phyloP scores from a whole-genome alignment of 2,329 filamentous ascomycete species.

The Gyromitra esculenta region DNA sequence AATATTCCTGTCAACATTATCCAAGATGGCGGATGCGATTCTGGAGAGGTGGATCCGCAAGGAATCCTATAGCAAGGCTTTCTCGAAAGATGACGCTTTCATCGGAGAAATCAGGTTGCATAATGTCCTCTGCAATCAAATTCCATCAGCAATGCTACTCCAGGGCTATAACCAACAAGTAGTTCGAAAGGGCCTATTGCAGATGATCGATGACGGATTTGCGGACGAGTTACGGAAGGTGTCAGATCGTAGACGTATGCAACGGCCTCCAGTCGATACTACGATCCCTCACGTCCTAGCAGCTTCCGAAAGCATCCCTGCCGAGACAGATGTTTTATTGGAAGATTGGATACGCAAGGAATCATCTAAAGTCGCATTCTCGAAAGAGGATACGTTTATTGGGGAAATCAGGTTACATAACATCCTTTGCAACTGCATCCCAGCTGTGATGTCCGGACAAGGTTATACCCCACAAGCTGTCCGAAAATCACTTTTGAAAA shows the following conservation, averaged over 20 bases:
- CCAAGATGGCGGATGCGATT: neutral
- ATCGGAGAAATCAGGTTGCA: conserved; percentile 31
- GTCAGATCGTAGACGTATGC: neutral
- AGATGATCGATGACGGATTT: conserved; percentile 30
- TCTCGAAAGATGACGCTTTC: conserved; percentile 22
- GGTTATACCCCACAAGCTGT: conserved; percentile 26
- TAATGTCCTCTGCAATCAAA: conserved; percentile 35
- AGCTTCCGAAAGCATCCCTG: neutral
- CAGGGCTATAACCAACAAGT: conserved; percentile 10
- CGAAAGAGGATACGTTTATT: conserved; percentile 19
- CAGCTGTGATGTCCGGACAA: neutral
- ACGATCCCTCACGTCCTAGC: neutral
- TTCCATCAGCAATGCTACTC: conserved; percentile 1
- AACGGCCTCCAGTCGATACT: neutral
- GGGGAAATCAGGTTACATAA: conserved; percentile 31
- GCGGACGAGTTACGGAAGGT: conserved; percentile 5
- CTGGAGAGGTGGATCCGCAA: conserved; percentile 28
- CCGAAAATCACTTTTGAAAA: conserved; percentile 15
- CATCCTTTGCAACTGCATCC: conserved; percentile 23
- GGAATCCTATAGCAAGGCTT: conserved; percentile 13
- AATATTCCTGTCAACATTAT: neutral
- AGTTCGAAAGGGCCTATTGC: conserved; percentile 22
- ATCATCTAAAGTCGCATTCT: conserved; percentile 3
- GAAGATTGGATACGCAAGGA: conserved; percentile 30
- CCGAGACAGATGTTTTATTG: conserved; percentile 8